Percentiles rank a stretch among this genome's conserved stretches.
phyloP scores from a whole-genome alignment of 2,329 filamentous ascomycete genomes.

The Falciphora oryzae region DNA sequence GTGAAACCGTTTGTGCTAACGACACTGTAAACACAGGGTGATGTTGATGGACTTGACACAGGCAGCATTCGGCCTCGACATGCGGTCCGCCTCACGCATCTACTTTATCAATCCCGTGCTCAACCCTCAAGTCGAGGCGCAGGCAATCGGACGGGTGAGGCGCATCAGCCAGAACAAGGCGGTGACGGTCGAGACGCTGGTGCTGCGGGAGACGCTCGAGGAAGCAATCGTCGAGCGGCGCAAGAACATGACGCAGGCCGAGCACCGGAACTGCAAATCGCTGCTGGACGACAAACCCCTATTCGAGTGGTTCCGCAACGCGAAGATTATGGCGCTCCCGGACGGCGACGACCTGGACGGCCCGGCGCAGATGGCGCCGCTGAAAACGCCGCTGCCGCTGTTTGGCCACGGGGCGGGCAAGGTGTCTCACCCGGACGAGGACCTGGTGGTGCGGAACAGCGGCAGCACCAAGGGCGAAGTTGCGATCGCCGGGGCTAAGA shows the following conservation, averaged over 20 bases:
- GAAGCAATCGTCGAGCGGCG: constrained; percentile 74
- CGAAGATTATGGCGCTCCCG: constrained; percentile 35
- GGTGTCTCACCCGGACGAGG: constrained; percentile 39
- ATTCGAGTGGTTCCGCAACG: constrained; percentile 52
- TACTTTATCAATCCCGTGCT: constrained; percentile 88
- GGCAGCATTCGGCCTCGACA: constrained; percentile 81
- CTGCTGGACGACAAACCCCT: constrained; percentile 53
- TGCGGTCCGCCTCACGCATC: constrained; percentile 75
- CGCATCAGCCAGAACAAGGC: constrained; percentile 76
- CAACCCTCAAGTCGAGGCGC: constrained; percentile 77
- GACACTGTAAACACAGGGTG: constrained; percentile 42
- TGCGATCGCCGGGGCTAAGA: not conserved
- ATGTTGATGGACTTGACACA: constrained; percentile 88
- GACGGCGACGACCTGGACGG: constrained; percentile 19
- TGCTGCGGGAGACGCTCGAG: constrained; percentile 75
- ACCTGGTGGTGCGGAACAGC: constrained; percentile 21
- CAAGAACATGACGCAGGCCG: constrained; percentile 66
- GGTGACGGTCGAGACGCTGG: constrained; percentile 80
- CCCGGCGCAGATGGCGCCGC: constrained; percentile 41
- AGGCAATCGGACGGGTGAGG: constrained; percentile 86
- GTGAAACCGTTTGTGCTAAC: not conserved
- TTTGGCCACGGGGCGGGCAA: constrained; percentile 46
- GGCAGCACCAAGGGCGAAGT: not conserved
- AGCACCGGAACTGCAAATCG: constrained; percentile 49
- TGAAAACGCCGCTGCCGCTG: constrained; percentile 40